Conservation (phyloP, 176 grass and related monocot genomes). For the Tillandsia fasciculata region DNA sequence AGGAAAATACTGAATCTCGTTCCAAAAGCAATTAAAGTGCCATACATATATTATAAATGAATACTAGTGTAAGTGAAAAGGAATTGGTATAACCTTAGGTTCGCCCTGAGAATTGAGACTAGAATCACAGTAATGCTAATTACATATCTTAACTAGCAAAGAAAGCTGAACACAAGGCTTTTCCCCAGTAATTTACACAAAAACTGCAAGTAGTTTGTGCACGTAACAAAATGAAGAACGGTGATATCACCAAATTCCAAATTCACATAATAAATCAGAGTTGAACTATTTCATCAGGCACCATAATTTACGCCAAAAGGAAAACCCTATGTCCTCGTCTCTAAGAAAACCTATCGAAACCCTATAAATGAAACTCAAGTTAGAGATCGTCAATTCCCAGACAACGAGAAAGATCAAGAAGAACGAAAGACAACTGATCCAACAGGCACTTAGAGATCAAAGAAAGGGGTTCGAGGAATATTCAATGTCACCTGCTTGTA, state of each 20-base stretch:
- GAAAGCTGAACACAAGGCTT: neutral
- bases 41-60: too few species aligned
- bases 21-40: too few species aligned
- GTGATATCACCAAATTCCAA: neutral
- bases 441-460: neutral
- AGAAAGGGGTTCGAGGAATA: neutral
- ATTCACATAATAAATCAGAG: neutral
- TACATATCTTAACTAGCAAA: too few species aligned
- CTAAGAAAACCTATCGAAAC: neutral
- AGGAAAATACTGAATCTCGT: too few species aligned
- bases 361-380: neutral
- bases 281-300: neutral
- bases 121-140: too few species aligned
- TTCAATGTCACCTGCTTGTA: constrained; percentile 67
- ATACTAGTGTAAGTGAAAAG: too few species aligned
- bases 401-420: neutral
- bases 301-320: neutral
- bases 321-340: neutral
- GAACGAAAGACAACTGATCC: neutral
- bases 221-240: neutral
- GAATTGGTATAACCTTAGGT: too few species aligned
- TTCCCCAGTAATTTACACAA: neutral
- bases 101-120: too few species aligned
- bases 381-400: neutral
- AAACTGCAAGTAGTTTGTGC: neutral